These are phyloP conservation scores for Peronospora belbahrii DNA, from an alignment of 352 stramenopile species.

Conservation along the genomic window DNA sequence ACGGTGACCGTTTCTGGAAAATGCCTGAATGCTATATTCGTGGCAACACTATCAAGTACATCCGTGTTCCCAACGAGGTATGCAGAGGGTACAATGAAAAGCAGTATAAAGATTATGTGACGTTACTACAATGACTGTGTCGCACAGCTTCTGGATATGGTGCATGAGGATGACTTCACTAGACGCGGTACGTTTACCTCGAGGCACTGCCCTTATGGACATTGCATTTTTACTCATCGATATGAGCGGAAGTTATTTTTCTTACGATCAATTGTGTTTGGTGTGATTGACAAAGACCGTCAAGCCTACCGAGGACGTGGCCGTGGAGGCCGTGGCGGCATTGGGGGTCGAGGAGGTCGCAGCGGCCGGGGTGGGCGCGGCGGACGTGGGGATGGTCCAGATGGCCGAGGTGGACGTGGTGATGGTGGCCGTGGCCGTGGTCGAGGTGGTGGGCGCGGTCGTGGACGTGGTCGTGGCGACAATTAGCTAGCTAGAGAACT, in stretches of 20 bases:
- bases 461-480: conserved; percentile 35
- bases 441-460: conserved; percentile 31
- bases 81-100: not conserved
- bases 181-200: conserved; percentile 46
- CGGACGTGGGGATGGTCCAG: conserved; percentile 16
- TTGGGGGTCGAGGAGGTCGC: conserved; percentile 38
- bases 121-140: not conserved
- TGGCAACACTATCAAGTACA: conserved; percentile 98
- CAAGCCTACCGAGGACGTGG: conserved; percentile 64
- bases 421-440: conserved; percentile 27
- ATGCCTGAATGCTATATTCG: conserved; percentile 97
- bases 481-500: conserved; percentile 25
- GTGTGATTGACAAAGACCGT: conserved; percentile 36
- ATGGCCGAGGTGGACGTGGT: conserved; percentile 29
- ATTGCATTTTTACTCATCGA: conserved; percentile 3
- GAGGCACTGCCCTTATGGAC: not conserved
- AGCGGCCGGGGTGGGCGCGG: conserved; percentile 37
- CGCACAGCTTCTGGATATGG: conserved; percentile 87
- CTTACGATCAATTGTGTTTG: conserved; percentile 5
- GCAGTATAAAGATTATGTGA: no score
- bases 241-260: conserved; percentile 9
- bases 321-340: conserved; percentile 50
- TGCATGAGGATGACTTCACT: conserved; percentile 89
- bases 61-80: conserved; percentile 94
- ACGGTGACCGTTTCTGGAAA: conserved; percentile 97